Conservation (phyloP, 2,329 filamentous ascomycete species). For the Penicillium sp. region DNA sequence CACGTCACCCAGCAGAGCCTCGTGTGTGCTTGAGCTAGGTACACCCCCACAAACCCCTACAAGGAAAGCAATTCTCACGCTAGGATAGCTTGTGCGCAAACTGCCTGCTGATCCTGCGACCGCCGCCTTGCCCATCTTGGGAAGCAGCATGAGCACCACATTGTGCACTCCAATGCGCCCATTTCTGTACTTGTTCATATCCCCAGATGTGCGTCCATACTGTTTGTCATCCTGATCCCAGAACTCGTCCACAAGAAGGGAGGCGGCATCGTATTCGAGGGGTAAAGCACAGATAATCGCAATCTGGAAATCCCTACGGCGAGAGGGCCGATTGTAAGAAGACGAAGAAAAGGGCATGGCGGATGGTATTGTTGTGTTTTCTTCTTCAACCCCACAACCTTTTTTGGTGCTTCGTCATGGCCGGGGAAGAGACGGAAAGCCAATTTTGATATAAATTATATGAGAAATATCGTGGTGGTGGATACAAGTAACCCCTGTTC, state of each 20-base stretch:
- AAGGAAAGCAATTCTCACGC: constrained; percentile 37
- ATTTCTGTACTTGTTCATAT: constrained; percentile 17
- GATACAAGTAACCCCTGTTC: too few relatives aligned
- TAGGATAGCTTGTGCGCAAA: constrained; percentile 36
- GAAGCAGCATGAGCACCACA: constrained; percentile 20
- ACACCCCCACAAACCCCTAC: constrained; percentile 47
- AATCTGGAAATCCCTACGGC: constrained; percentile 22
- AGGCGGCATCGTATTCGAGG: constrained; percentile 26
- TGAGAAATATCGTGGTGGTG: too few relatives aligned
- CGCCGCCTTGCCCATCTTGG: constrained; percentile 14
- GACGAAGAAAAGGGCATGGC: background rate
- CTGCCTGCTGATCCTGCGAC: constrained; percentile 25
- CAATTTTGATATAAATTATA: too few relatives aligned
- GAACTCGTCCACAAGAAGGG: constrained; percentile 23
- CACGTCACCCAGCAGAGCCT: constrained; percentile 35
- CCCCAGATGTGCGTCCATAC: constrained; percentile 20
- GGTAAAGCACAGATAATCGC: constrained; percentile 34
- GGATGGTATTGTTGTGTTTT: background rate
- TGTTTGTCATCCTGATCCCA: constrained; percentile 20
- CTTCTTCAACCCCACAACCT: too few relatives aligned
- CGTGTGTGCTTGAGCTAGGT: constrained; percentile 17
- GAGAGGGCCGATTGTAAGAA: background rate
- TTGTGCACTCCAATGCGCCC: constrained; percentile 15
- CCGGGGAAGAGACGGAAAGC: too few relatives aligned
- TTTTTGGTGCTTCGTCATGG: too few relatives aligned